Percentiles rank a stretch among this genome's conserved stretches.
phyloP scores from a whole-genome alignment of 2,329 filamentous ascomycete species.

The Cladosporium sp. region DNA sequence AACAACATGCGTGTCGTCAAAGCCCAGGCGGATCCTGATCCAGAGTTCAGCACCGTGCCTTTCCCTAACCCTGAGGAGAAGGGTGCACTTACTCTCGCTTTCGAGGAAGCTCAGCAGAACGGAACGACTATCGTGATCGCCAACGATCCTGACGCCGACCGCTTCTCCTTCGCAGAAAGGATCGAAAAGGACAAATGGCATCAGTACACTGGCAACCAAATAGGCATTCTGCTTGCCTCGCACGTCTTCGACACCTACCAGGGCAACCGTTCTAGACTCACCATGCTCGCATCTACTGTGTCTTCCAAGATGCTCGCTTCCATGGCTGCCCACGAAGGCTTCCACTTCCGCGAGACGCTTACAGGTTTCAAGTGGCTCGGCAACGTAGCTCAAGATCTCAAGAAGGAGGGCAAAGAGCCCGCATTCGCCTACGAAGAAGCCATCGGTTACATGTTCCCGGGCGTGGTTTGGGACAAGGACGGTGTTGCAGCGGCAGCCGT shows the following conservation, averaged over 20 bases:
- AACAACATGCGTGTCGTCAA: conserved; percentile 48
- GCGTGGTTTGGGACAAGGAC: conserved; percentile 65
- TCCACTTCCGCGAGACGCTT: conserved; percentile 61
- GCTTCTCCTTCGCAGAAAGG: conserved; percentile 62
- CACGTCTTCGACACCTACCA: conserved; percentile 54
- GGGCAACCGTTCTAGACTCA: conserved; percentile 43
- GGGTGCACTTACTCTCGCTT: conserved; percentile 61
- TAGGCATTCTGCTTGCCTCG: conserved; percentile 61
- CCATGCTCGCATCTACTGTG: conserved; percentile 63
- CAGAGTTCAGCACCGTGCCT: conserved; percentile 63
- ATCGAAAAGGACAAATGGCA: conserved; percentile 56
- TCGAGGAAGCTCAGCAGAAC: conserved; percentile 53
- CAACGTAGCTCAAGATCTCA: conserved; percentile 57
- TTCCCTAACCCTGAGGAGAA: conserved; percentile 68
- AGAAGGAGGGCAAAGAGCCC: conserved; percentile 51
- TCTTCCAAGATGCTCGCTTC: conserved; percentile 63
- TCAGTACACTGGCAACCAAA: conserved; percentile 65
- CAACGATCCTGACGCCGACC: conserved; percentile 66
- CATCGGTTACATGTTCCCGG: conserved; percentile 65
- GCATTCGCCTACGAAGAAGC: conserved; percentile 66
- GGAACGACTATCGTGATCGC: conserved; percentile 57
- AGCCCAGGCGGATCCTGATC: conserved; percentile 58
- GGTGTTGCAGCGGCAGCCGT: conserved; percentile 61
- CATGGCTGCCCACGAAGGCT: conserved; percentile 56
- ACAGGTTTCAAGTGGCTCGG: conserved; percentile 71